Base-by-base conservation (phyloP, 2,329 filamentous ascomycete genomes). In the Exophiala sp. region DNA sequence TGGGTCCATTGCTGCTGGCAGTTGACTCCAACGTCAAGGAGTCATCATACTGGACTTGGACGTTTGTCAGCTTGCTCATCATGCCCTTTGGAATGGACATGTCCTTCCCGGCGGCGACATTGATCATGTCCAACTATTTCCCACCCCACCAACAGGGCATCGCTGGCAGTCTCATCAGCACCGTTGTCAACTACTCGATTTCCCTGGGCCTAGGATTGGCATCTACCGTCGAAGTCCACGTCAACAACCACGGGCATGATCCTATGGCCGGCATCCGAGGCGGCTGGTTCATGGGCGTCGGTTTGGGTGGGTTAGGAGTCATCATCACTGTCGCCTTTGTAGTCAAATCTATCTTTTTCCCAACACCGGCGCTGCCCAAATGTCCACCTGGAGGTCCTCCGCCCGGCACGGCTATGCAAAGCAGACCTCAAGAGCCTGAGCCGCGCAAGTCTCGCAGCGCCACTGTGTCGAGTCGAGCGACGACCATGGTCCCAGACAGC, bases 11-110 rank as follows among this genome's bases (percentile, higher is more conserved):
- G 3, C 41, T 60, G 18, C 43, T 60, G 23, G 58, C 53, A 10
- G 43, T 52, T n/a, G 49, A 55, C 30, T 79, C 81, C 0, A 43
- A 51, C 16, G 41, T 58, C 19, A 32, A 52, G 21, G 42, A 32
- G 21, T 46, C 50, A 9, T 74, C 68, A 0, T 86, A 85, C 66
- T 86, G 83, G 83, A 70, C 69, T 14, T 77, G 83, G 54, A 71
- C 75, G 0, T 86, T 86, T 60, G 71, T 82, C 8, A 72, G 72
- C 2, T 69, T 79, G 3, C 19, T 84, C 2, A 60, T 85, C 39
- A 79, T 78, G 65, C 75, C 79, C 0, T 81, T 53, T 30, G 57
- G 57, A 10, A 59, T 59, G 56, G 62, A 64, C 48, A 58, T 63
- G 50, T 62, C 59, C 1, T 62, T 64, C 38, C 61, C 61, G 2